Evolutionary conservation across 2,329 filamentous ascomycete genomes (phyloP).

Genomic region (Cercospora brassicicola): DNA sequence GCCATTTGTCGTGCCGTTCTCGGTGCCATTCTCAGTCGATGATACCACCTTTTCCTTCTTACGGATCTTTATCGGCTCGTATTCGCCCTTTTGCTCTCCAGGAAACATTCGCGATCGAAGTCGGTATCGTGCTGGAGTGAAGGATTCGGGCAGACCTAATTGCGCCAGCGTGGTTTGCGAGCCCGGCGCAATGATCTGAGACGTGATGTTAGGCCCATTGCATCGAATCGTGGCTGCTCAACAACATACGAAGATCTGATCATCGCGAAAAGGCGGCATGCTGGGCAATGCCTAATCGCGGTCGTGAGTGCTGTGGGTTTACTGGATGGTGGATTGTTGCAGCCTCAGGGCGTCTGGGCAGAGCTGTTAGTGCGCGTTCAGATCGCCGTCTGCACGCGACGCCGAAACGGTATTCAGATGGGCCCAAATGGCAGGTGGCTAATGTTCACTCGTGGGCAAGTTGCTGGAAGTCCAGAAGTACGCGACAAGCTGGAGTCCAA

Average conservation of each 20-base stretch:
- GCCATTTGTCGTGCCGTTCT: constrained; percentile 30
- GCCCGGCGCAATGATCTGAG: constrained; percentile 70
- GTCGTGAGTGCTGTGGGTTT: neutral
- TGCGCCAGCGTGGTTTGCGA: constrained; percentile 89
- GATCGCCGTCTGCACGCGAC: neutral
- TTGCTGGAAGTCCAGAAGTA: neutral
- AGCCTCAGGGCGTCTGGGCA: neutral
- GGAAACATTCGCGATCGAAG: constrained; percentile 93
- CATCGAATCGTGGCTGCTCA: neutral
- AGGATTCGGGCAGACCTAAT: constrained; percentile 82
- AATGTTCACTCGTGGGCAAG: neutral
- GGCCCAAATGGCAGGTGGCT: neutral
- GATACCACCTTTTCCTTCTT: constrained; percentile 40
- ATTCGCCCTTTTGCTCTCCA: constrained; percentile 72
- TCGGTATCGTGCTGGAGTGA: constrained; percentile 84
- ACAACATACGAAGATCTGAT: constrained; percentile 37
- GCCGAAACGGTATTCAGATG: neutral
- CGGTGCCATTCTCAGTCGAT: constrained; percentile 8
- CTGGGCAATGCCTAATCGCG: constrained; percentile 14
- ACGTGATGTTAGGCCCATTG: neutral
- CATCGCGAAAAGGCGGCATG: constrained; percentile 41
- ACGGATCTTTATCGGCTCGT: constrained; percentile 78
- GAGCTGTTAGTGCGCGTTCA: neutral
- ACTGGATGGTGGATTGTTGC: neutral
- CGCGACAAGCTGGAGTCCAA: constrained; percentile 12